A percentile compares a stretch with the other conserved stretches of the same genome.
These are phyloP conservation scores for Farysia itapuensis DNA, from an alignment of 1,284 basidiomycete species.

Conservation along the genomic window DNA sequence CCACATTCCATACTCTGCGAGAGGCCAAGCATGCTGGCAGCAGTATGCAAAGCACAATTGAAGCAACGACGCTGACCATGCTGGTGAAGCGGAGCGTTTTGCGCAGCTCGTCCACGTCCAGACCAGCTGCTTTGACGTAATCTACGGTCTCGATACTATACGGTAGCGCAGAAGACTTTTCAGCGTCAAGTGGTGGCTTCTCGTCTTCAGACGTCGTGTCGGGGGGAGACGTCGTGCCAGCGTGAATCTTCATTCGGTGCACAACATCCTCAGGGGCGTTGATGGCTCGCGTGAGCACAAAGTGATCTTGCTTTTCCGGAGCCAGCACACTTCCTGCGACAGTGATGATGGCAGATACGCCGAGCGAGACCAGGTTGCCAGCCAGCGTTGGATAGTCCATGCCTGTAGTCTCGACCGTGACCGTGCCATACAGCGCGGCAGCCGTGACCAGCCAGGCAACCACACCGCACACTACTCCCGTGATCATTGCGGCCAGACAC, in stretches of 20 bases:
- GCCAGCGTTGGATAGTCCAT: slow-evolving; percentile 72
- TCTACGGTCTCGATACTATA: slow-evolving; percentile 19
- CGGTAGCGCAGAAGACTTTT: slow-evolving; percentile 6
- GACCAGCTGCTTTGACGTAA: slow-evolving; percentile 36
- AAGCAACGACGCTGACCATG: slow-evolving; percentile 31
- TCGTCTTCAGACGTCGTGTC: slow-evolving; percentile 2
- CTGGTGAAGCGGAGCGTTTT: slow-evolving; percentile 23
- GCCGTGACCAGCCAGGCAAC: slow-evolving; percentile 78
- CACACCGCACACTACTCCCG: slow-evolving; percentile 73
- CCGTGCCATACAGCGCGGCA: slow-evolving; percentile 73
- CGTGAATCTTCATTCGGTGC: slow-evolving; percentile 11
- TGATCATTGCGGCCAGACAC: slow-evolving; percentile 69
- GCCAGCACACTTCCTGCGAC: slow-evolving; percentile 61
- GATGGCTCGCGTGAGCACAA: slow-evolving; percentile 50
- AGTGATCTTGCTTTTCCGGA: slow-evolving; percentile 52
- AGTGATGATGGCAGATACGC: slow-evolving; percentile 76
- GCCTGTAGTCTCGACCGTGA: slow-evolving; percentile 69
- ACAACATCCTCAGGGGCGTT: slow-evolving; percentile 44
- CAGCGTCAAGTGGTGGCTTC: slow-evolving; percentile 12
- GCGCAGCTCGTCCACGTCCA: slow-evolving; percentile 39
- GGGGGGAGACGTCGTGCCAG: slow-evolving; percentile 3
- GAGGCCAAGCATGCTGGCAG: slow-evolving; percentile 47
- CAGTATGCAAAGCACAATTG: slow-evolving; percentile 42
- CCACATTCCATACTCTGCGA: slow-evolving; percentile 37
- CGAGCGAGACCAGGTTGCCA: slow-evolving; percentile 83